Conservation (phyloP, 192 early-diverging fungal genomes). For the Coemansia biformis region DNA sequence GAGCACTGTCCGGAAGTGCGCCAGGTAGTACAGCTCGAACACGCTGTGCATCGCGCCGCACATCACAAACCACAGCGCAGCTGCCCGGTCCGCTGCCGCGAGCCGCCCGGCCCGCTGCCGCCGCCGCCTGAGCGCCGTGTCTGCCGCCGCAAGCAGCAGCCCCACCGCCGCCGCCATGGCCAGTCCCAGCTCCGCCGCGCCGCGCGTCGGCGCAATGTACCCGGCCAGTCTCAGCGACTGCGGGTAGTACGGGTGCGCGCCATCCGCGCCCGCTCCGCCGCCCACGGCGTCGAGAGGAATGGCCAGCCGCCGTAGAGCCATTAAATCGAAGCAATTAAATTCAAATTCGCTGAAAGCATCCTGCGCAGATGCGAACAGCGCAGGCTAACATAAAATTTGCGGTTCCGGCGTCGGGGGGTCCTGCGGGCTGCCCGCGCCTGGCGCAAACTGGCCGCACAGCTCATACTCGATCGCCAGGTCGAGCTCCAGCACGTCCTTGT, state of each 20-base stretch:
- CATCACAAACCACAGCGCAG: conserved; percentile 59
- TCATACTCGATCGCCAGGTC: conserved; percentile 54
- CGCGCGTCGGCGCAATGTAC: conserved; percentile 23
- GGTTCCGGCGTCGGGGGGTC: too few relatives aligned
- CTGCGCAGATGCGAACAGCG: too few relatives aligned
- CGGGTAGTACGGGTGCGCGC: conserved; percentile 37
- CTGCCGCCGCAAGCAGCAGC: conserved; percentile 3
- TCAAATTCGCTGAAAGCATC: too few relatives aligned
- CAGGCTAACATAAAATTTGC: too few relatives aligned
- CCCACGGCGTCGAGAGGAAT: too few relatives aligned
- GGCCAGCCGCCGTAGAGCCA: too few relatives aligned
- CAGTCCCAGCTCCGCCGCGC: conserved; percentile 12
- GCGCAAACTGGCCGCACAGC: conserved; percentile 4
- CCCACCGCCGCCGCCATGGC: conserved; percentile 15
- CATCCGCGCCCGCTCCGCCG: too few relatives aligned
- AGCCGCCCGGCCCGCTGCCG: conserved; percentile 4
- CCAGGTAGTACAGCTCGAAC: conserved; percentile 63
- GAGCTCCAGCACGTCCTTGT: conserved; percentile 63
- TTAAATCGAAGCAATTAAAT: too few relatives aligned
- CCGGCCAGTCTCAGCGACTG: conserved; percentile 21
- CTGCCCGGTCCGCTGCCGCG: conserved; percentile 22
- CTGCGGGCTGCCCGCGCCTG: not conserved
- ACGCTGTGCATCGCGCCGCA: conserved; percentile 57
- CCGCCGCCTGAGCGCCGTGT: conserved; percentile 2
- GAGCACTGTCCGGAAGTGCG: conserved; percentile 45